Conservation (phyloP, 331 rosid genomes). For the Pyracantha coccinea region DNA sequence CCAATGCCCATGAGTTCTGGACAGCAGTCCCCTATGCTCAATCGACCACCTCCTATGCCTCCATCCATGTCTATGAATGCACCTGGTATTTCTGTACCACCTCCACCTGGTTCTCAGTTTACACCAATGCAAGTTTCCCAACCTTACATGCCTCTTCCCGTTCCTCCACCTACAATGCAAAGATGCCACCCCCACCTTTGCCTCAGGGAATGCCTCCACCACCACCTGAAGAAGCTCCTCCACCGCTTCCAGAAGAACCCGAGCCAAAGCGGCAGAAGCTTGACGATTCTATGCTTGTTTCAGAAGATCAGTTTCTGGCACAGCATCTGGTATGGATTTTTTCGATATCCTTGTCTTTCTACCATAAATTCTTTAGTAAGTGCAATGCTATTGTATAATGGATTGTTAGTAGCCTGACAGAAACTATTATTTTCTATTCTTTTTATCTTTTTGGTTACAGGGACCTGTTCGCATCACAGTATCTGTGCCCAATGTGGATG, state of each 20-base stretch:
- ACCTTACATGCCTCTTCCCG: slow-evolving; percentile 43
- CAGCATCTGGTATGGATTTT: slow-evolving; percentile 59
- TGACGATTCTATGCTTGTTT: slow-evolving; percentile 72
- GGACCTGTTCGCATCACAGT: slow-evolving; percentile 68
- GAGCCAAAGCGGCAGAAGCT: slow-evolving; percentile 89
- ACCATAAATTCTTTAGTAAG: not conserved
- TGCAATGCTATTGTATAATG: not conserved
- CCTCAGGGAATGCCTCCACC: slow-evolving; percentile 85
- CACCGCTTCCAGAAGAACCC: slow-evolving; percentile 93
- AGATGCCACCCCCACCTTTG: slow-evolving; percentile 82
- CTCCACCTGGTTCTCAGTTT: slow-evolving; percentile 92
- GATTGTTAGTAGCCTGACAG: not conserved
- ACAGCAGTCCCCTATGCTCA: slow-evolving; percentile 50
- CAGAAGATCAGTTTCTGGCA: slow-evolving; percentile 87
- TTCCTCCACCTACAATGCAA: slow-evolving; percentile 48
- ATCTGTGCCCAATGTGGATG: slow-evolving; percentile 76
- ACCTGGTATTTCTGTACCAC: slow-evolving; percentile 58
- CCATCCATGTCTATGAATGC: slow-evolving; percentile 48
- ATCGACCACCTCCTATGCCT: slow-evolving; percentile 57
- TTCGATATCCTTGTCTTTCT: not conserved
- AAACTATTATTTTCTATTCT: no score
- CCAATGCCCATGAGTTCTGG: slow-evolving; percentile 57
- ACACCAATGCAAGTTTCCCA: slow-evolving; percentile 49
- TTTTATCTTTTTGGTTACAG: slow-evolving; percentile 28
- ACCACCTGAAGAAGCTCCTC: slow-evolving; percentile 91